phyloP scores from a whole-genome alignment of 1,284 basidiomycete genomes.

The Ustilago shanxiensis region DNA sequence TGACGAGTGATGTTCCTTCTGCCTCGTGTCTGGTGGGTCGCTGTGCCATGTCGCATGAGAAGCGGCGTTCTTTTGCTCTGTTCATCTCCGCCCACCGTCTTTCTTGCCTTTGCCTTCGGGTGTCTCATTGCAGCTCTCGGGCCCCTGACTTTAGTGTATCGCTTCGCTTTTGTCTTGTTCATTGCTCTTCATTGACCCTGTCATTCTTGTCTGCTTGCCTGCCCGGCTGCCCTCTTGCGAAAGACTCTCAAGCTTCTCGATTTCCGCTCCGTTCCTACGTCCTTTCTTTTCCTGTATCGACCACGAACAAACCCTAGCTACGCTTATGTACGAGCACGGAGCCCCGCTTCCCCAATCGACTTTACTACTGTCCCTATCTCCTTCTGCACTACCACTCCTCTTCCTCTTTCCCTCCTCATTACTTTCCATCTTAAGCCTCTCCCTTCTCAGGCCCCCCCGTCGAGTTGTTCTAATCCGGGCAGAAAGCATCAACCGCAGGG shows the following conservation, averaged over 20 bases:
- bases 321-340: slow-evolving; percentile 29
- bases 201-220: background rate
- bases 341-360: slow-evolving; percentile 20
- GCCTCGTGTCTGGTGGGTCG: background rate
- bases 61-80: background rate
- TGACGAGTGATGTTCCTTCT: too few species aligned
- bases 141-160: background rate
- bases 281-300: background rate
- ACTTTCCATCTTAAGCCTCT: background rate
- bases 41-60: background rate
- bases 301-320: slow-evolving; percentile 11
- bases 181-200: background rate
- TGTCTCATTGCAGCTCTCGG: background rate
- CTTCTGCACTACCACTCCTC: background rate
- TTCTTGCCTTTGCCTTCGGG: background rate
- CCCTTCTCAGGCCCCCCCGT: background rate
- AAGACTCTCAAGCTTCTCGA: background rate
- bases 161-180: background rate
- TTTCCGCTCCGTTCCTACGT: background rate
- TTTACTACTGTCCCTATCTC: background rate
- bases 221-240: background rate
- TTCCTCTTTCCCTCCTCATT: background rate
- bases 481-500: background rate
- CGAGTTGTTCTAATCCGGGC: background rate
- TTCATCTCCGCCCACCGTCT: background rate